phyloP scores from a whole-genome alignment of 345 rosid genomes.

The Noccaea bulbosa region DNA sequence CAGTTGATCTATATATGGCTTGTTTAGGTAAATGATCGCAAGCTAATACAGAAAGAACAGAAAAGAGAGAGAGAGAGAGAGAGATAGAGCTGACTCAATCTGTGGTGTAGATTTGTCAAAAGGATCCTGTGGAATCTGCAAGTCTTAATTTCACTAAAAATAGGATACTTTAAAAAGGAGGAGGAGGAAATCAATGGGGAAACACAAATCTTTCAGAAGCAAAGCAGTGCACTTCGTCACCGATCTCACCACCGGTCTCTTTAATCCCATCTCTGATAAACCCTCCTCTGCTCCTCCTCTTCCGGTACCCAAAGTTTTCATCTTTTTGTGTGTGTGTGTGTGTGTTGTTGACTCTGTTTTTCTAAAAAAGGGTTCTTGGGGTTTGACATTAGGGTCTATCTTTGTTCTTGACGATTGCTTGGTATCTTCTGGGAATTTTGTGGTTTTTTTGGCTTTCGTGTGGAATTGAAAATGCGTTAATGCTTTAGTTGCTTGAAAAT shows the following conservation, averaged over 20 bases:
- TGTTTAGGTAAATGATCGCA: constrained; percentile 29
- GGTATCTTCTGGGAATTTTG: background rate
- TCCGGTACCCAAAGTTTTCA: constrained; percentile 42
- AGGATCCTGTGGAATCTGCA: constrained; percentile 32
- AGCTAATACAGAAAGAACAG: constrained; percentile 17
- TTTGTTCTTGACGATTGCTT: constrained; percentile 19
- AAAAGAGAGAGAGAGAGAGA: background rate
- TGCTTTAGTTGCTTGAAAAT: constrained; percentile 12
- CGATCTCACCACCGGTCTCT: constrained; percentile 91
- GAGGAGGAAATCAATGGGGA: constrained; percentile 50
- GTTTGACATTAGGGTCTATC: constrained; percentile 18
- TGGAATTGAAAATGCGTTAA: background rate
- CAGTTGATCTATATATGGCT: constrained; percentile 9
- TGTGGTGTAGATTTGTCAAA: constrained; percentile 31
- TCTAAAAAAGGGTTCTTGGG: constrained; percentile 20
- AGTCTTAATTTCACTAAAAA: constrained; percentile 34
- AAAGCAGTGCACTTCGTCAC: constrained; percentile 93
- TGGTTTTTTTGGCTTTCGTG: background rate
- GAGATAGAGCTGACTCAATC: constrained; percentile 16
- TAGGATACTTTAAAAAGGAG: constrained; percentile 5
- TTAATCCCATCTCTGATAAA: constrained; percentile 93
- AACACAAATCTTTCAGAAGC: constrained; percentile 73
- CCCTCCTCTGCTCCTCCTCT: constrained; percentile 53
- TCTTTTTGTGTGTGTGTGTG: background rate
- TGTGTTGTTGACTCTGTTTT: constrained; percentile 7